These are phyloP conservation scores for Eucalyptus erythrocorys DNA, from an alignment of 345 rosid species.

Conservation along the genomic window DNA sequence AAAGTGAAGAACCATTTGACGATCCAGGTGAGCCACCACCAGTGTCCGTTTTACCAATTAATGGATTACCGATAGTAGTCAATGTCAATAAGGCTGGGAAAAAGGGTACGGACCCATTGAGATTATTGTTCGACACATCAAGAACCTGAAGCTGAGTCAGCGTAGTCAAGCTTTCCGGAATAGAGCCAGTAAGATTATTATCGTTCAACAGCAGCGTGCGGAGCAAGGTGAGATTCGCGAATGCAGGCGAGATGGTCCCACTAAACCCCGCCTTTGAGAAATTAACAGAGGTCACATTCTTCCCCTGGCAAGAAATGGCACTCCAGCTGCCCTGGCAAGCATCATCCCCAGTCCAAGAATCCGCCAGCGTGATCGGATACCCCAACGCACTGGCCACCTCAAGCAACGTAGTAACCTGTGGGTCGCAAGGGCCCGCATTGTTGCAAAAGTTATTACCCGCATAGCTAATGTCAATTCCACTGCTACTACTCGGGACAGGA, in stretches of 20 bases:
- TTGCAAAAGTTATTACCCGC: constrained; percentile 36
- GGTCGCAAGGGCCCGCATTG: constrained; percentile 16
- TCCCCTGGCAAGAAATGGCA: constrained; percentile 37
- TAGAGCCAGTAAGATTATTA: constrained; percentile 46
- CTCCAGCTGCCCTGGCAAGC: constrained; percentile 42
- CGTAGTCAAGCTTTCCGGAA: constrained; percentile 48
- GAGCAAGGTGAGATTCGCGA: constrained; percentile 42
- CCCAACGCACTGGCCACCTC: constrained; percentile 52
- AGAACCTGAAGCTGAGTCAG: constrained; percentile 29
- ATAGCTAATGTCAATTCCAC: constrained; percentile 1
- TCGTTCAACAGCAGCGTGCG: constrained; percentile 37
- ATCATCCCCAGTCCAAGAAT: constrained; percentile 61
- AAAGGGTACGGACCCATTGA: constrained; percentile 32
- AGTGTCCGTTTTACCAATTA: constrained; percentile 17
- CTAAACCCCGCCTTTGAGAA: constrained; percentile 30
- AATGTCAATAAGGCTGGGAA: constrained; percentile 31
- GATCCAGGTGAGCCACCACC: constrained; percentile 9
- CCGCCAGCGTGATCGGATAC: constrained; percentile 41
- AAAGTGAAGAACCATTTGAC: constrained; percentile 1
- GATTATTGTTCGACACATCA: constrained; percentile 71
- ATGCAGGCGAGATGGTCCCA: constrained; percentile 56
- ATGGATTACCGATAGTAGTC: constrained; percentile 29
- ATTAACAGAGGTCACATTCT: constrained; percentile 26
- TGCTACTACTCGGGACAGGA: constrained; percentile 36
- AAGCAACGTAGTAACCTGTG: constrained; percentile 50